These are phyloP conservation scores for Candida endomychidarum DNA, from an alignment of 805 yeast genomes.

Conservation along the genomic window DNA sequence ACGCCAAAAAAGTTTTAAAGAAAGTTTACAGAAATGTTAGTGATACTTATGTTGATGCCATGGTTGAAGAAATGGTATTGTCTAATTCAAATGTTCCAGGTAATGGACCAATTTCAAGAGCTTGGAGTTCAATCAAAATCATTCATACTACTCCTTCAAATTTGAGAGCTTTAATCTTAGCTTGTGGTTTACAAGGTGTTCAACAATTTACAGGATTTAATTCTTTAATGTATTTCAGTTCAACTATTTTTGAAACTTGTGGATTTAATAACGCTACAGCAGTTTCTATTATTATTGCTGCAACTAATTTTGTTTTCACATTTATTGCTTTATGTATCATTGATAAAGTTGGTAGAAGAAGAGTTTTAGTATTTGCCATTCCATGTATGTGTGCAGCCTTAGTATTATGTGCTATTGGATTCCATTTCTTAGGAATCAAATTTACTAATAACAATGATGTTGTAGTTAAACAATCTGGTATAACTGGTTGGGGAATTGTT, in stretches of 20 bases:
- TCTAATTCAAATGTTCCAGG: conserved; percentile 45
- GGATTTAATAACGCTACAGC: conserved; percentile 92
- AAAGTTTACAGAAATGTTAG: conserved; percentile 65
- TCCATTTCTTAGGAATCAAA: conserved; percentile 74
- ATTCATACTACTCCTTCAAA: conserved; percentile 73
- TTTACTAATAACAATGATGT: conserved; percentile 48
- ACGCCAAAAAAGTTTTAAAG: conserved; percentile 65
- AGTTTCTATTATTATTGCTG: conserved; percentile 90
- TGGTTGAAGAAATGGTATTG: conserved; percentile 63
- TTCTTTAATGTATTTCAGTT: conserved; percentile 91
- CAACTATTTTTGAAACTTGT: conserved; percentile 87
- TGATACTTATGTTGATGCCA: conserved; percentile 61
- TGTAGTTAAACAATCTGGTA: conserved; percentile 39
- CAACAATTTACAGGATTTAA: conserved; percentile 98
- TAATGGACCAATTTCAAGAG: conserved; percentile 41
- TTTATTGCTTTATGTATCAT: conserved; percentile 81
- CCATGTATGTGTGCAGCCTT: conserved; percentile 83
- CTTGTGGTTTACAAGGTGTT: conserved; percentile 92
- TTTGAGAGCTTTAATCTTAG: conserved; percentile 83
- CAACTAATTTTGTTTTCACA: conserved; percentile 90
- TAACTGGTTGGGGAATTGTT: conserved; percentile 84
- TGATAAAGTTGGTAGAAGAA: conserved; percentile 86
- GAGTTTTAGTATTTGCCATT: conserved; percentile 71
- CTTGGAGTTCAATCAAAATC: conserved; percentile 60
- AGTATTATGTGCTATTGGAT: conserved; percentile 82